A percentile compares a stretch with the other conserved stretches of the same genome.
phyloP scores from a whole-genome alignment of 2,329 filamentous ascomycete species.

The Dothideomycetidae sp. region DNA sequence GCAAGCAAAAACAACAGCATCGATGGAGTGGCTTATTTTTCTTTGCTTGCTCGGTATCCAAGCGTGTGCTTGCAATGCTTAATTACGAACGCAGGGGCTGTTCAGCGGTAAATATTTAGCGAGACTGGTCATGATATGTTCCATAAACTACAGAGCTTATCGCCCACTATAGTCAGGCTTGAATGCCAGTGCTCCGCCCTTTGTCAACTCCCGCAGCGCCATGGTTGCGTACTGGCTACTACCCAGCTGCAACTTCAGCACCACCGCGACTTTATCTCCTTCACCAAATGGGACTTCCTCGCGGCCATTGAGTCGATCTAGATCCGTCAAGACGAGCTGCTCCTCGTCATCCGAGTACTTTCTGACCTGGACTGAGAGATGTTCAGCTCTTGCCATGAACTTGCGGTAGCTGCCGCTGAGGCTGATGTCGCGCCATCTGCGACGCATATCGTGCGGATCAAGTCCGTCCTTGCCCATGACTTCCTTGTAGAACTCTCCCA shows the following conservation, averaged over 20 bases:
- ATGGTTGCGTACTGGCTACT: conserved; percentile 77
- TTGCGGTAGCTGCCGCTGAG: conserved; percentile 82
- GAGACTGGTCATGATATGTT: not conserved
- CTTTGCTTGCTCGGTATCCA: no score
- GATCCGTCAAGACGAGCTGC: conserved; percentile 79
- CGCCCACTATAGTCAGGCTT: conserved; percentile 40
- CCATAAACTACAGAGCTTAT: conserved; percentile 3
- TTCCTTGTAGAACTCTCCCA: conserved; percentile 67
- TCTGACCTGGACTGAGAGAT: conserved; percentile 52
- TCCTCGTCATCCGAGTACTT: conserved; percentile 56
- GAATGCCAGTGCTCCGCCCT: conserved; percentile 46
- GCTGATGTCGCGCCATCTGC: conserved; percentile 74
- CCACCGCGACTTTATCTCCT: conserved; percentile 34
- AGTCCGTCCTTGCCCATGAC: conserved; percentile 72
- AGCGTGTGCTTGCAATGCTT: no score
- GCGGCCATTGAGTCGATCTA: conserved; percentile 46
- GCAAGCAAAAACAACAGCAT: no score
- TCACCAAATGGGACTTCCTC: conserved; percentile 8
- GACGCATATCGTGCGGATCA: conserved; percentile 75
- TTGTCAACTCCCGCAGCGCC: conserved; percentile 66
- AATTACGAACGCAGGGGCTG: no score
- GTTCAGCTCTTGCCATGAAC: conserved; percentile 56
- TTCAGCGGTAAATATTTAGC: no score
- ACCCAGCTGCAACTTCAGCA: conserved; percentile 61
- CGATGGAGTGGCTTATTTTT: no score